Conservation (phyloP, 305 asterid species). For the Fraxinus latifolia region DNA sequence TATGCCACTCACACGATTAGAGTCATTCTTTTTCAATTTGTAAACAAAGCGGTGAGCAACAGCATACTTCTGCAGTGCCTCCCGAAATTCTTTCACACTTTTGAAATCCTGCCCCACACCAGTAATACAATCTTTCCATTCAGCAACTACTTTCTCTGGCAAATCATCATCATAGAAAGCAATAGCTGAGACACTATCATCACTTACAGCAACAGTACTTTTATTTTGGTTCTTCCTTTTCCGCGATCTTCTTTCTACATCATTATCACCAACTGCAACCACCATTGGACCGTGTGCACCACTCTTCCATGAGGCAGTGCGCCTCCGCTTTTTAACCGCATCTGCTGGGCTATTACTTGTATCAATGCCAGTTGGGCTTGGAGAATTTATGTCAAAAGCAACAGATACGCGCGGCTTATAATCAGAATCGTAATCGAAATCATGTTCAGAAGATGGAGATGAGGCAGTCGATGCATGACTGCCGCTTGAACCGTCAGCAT, state of each 20-base stretch:
- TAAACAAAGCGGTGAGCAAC: slow-evolving; percentile 78
- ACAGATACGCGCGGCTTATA: slow-evolving; percentile 48
- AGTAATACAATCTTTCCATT: slow-evolving; percentile 74
- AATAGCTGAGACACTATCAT: slow-evolving; percentile 30
- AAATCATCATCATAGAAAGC: slow-evolving; percentile 51
- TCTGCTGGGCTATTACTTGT: slow-evolving; percentile 73
- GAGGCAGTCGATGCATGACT: slow-evolving; percentile 45
- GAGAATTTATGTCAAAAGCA: slow-evolving; percentile 32
- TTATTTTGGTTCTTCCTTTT: slow-evolving; percentile 36
- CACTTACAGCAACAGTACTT: slow-evolving; percentile 12
- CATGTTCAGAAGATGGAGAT: slow-evolving; percentile 47
- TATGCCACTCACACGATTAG: slow-evolving; percentile 68
- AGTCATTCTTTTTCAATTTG: slow-evolving; percentile 72
- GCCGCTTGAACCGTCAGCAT: slow-evolving; percentile 53
- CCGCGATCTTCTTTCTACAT: slow-evolving; percentile 33
- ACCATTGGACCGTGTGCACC: slow-evolving; percentile 59
- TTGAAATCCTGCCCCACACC: slow-evolving; percentile 84
- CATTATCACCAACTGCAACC: slow-evolving; percentile 47
- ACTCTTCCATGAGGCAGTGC: slow-evolving; percentile 68
- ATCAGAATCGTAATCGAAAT: slow-evolving; percentile 53
- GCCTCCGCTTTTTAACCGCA: slow-evolving; percentile 87
- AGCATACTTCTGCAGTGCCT: slow-evolving; percentile 79
- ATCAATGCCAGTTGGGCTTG: slow-evolving; percentile 38
- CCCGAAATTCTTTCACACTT: slow-evolving; percentile 78
- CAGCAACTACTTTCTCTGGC: slow-evolving; percentile 69